Base-by-base conservation (phyloP, 1,139 yeast genomes). In the Protomyces pachydermus region DNA sequence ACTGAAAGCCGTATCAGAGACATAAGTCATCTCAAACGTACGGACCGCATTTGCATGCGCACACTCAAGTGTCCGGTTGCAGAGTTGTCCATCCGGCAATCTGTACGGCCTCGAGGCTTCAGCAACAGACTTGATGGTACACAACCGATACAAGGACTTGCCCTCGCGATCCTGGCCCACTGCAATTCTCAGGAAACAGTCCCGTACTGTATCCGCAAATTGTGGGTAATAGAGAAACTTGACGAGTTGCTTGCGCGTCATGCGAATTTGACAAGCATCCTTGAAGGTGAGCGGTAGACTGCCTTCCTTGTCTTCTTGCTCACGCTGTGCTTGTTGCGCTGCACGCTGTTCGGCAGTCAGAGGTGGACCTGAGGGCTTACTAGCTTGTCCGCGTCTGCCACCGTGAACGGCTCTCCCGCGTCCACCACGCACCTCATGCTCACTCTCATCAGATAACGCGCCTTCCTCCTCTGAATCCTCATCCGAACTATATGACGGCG, bases 141-240 rank as follows among this genome's bases (percentile, higher is more conserved):
- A 96, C 83, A 91, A 82, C 70, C 97, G 81, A 75, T 93, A 93
- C 67, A 84, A 82, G 69, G 78, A 78, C 55, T 86, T 83, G 6
- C 85, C 83, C 58, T 84, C 81, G 63, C 80, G 81, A 71, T 87
- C 88, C 52, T 78, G 72, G 3, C 96, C 97, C 66, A 91, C 82
- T 72, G 90, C 89, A 63, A 93, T 84, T 69, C 91, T 83, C 39
- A 93, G 95, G 74, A 81, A 90, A 54, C 95, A 84, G 32, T 66
- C 70, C 57, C 52, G 25, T 10, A 88, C 82, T 0, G 82, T 81
- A 25, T 83, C 84, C 63, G 82, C 84, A 74, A 93, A 91, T 35
- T 84, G 91, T 8, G 93, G 91, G 74, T 91, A 86, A 74, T 86
- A 91, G 73, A 93, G 84, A 73, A 80, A 89, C 72, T 87, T 86